Percentiles rank a stretch among this genome's conserved stretches.
Evolutionary conservation across 805 yeast genomes (phyloP).

Genomic region (Ogataea methanolica): DNA sequence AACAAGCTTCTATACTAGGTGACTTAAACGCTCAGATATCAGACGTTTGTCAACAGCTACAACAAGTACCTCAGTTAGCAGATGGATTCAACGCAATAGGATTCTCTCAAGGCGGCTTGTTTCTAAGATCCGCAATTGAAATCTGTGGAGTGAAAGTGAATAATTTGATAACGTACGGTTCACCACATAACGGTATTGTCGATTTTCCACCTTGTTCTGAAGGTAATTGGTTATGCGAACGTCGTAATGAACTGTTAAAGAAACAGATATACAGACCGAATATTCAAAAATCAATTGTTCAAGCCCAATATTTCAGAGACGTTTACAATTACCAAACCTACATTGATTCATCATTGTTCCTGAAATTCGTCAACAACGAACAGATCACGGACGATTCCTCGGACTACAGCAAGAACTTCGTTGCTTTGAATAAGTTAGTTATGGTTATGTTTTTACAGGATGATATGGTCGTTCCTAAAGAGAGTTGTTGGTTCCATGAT

Average conservation of each 20-base stretch:
- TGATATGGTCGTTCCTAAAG: constrained; percentile 67
- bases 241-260: constrained; percentile 49
- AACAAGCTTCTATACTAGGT: constrained; percentile 53
- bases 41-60: constrained; percentile 51
- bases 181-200: constrained; percentile 73
- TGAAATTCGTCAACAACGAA: constrained; percentile 70
- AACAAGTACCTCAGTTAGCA: constrained; percentile 37
- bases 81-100: constrained; percentile 72
- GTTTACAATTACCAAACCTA: constrained; percentile 45
- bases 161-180: constrained; percentile 67
- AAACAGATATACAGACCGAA: constrained; percentile 54
- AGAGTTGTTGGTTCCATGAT: constrained; percentile 65
- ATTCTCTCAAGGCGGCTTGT: constrained; percentile 81
- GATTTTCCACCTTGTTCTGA: constrained; percentile 60
- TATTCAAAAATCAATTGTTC: constrained; percentile 53
- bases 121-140: constrained; percentile 63
- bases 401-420: constrained; percentile 39
- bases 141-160: constrained; percentile 46
- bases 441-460: constrained; percentile 58
- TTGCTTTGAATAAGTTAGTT: constrained; percentile 46
- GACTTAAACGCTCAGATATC: constrained; percentile 51
- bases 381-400: constrained; percentile 9
- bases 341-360: constrained; percentile 49
- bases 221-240: constrained; percentile 55
- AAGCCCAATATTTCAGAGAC: constrained; percentile 78